Conservation (phyloP, 495 filamentous ascomycete genomes). For the Lasiosphaeriaceae sp. region DNA sequence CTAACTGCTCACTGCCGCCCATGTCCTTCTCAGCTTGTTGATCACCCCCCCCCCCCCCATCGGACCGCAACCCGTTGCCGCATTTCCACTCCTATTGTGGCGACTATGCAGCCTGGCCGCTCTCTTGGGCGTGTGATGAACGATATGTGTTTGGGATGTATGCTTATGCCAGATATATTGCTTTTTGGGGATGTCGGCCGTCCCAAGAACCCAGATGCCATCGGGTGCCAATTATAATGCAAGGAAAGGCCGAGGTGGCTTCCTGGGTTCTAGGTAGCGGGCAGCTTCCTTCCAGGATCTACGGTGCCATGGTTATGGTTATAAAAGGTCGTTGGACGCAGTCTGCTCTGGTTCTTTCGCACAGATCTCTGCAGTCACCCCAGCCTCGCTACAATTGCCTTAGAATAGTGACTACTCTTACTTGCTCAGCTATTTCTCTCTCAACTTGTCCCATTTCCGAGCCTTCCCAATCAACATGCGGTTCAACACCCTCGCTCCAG, state of each 20-base stretch:
- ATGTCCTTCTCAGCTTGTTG: too few relatives aligned
- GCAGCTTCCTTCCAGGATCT: background rate
- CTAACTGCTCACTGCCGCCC: background rate
- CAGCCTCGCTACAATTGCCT: background rate
- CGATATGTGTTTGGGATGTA: background rate
- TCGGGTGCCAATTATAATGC: too few relatives aligned
- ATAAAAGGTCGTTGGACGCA: background rate
- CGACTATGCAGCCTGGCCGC: too few relatives aligned
- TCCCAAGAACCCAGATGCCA: background rate
- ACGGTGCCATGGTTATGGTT: background rate
- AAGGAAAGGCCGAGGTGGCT: too few relatives aligned
- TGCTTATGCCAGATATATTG: background rate
- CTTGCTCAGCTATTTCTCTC: background rate
- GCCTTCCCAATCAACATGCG: conserved; percentile 3
- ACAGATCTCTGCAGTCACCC: too few relatives aligned
- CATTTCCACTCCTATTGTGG: too few relatives aligned
- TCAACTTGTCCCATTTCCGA: too few relatives aligned
- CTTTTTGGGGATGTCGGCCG: too few relatives aligned
- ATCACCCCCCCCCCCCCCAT: too few relatives aligned
- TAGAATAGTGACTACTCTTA: background rate
- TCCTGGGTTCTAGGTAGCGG: background rate
- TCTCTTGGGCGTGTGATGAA: background rate
- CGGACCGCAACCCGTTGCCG: too few relatives aligned
- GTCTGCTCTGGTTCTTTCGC: too few relatives aligned
- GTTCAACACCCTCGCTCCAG: conserved; percentile 1